Evolutionary conservation across 2,329 filamentous ascomycete genomes (phyloP), one percentile per base, ranked within the genome.

Genomic region (Xylariaceae sp.): DNA sequence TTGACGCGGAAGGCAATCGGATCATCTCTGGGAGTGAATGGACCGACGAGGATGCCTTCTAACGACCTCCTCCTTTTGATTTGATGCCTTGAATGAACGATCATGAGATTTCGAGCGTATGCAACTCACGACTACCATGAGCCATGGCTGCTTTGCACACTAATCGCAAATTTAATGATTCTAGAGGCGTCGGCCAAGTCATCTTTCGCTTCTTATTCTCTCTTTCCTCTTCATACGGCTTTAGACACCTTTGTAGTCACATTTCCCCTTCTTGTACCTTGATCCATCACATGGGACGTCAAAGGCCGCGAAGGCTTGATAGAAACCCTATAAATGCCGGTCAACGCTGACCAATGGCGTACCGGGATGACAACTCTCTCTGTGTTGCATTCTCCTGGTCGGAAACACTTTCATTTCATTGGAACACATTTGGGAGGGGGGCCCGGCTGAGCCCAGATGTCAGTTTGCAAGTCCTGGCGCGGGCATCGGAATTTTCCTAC

Each of bases 11-110:
- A 28, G 79, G 77, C n/a, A 76, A 78, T 59, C 71, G 79, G 26
- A 78, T 81, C 46, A 65, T 76, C n/a, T 81, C 76, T 24, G 78
- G 76, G 11, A 81, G 78, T 60, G 80, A 83, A 55, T 84, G 80
- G 80, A 81, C 78, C 2, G 80, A 83, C 48, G 79, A 83, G 57
- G 79, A 83, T 59, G 74, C 68, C 28, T 50, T 42, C 24, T 81
- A 72, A 54, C 80, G 56, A 66, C 44, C 32, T 28, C 19, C 13
- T 40, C 37, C 38, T 54, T 37, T 42, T 61, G 33, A 19, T 38
- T 30, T 28, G 39, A 33, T 47, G 18, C 41, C 38, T 30, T 37
- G 31, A 30, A 39, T 34, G 37, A 30, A 53, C 39, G 47, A 51
- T 57, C 48, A 62, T 31, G 51, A 60, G 43, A 41, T 51, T 50